Evolutionary conservation across 2,329 filamentous ascomycete species (phyloP).

Genomic region (Nemania diffusa): DNA sequence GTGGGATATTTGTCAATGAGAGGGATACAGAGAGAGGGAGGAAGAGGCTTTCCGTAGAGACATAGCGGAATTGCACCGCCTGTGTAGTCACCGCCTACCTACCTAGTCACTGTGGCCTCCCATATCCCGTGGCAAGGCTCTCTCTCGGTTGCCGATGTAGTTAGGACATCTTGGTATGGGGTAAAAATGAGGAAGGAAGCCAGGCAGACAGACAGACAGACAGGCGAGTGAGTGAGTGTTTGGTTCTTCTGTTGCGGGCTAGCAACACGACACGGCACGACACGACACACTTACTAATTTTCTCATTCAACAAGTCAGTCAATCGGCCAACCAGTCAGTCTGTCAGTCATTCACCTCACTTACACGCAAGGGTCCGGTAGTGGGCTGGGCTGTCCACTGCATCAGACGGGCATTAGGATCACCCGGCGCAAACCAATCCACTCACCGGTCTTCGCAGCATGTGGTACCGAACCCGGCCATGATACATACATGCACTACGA

Average conservation of each 20-base stretch:
- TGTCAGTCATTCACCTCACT: conserved; percentile 7
- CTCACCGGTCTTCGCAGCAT: conserved; percentile 13
- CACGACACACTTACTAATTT: too few species aligned
- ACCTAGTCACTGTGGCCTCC: neutral
- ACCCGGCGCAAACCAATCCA: conserved; percentile 31
- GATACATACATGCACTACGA: conserved; percentile 7
- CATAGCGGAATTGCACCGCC: neutral
- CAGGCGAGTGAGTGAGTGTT: neutral
- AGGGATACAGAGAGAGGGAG: neutral
- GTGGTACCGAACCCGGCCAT: conserved; percentile 23
- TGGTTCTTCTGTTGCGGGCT: neutral
- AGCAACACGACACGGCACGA: too few species aligned
- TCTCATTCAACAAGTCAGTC: neutral
- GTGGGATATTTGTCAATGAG: conserved; percentile 4
- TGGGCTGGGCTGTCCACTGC: conserved; percentile 9
- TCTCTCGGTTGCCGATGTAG: neutral
- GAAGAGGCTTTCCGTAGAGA: neutral
- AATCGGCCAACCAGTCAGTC: neutral
- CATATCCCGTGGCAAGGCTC: neutral
- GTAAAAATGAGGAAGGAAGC: neutral
- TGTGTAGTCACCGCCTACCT: neutral
- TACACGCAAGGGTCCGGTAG: conserved; percentile 8
- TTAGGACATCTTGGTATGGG: neutral
- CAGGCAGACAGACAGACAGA: neutral
- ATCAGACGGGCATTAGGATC: conserved; percentile 39